Percentiles rank a stretch among this genome's conserved stretches.
Conservation (phyloP, 2,329 filamentous ascomycete genomes). For the Penicillium verrucosum region DNA sequence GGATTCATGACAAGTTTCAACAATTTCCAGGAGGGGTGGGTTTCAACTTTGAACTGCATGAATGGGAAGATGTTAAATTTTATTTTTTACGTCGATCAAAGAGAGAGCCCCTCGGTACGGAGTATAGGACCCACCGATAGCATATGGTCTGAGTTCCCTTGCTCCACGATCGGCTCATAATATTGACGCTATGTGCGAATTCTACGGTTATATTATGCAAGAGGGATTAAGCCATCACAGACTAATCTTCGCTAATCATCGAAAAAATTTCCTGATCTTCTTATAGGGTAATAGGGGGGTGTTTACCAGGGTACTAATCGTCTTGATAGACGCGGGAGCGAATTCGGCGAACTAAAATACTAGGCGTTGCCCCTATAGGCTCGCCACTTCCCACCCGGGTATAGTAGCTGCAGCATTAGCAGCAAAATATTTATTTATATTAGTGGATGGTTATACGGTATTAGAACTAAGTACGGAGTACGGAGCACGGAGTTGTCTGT, state of each 20-base stretch:
- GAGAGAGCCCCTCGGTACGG: constrained; percentile 8
- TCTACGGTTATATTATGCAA: constrained; percentile 1
- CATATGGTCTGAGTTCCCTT: constrained; percentile 13
- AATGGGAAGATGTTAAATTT: constrained; percentile 5
- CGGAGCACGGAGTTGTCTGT: not conserved
- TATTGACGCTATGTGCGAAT: constrained; percentile 1
- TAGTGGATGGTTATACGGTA: constrained; percentile 9
- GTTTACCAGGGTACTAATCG: not conserved
- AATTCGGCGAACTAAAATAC: constrained; percentile 7
- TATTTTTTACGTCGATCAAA: constrained; percentile 11
- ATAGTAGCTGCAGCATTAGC: constrained; percentile 10
- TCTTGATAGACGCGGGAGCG: constrained; percentile 11
- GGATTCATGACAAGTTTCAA: constrained; percentile 7
- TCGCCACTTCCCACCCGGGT: constrained; percentile 9
- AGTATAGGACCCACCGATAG: constrained; percentile 8
- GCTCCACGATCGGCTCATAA: constrained; percentile 9
- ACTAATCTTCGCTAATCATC: not conserved
- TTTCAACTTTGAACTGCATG: constrained; percentile 8
- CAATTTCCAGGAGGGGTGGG: not conserved
- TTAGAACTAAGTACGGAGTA: not conserved
- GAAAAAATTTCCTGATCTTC: not conserved
- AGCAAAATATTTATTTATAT: constrained; percentile 3
- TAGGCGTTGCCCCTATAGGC: constrained; percentile 8
- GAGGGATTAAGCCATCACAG: not conserved
- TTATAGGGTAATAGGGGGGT: not conserved